Conservation (phyloP, 2,329 filamentous ascomycete genomes). For the Cercospora sesami region DNA sequence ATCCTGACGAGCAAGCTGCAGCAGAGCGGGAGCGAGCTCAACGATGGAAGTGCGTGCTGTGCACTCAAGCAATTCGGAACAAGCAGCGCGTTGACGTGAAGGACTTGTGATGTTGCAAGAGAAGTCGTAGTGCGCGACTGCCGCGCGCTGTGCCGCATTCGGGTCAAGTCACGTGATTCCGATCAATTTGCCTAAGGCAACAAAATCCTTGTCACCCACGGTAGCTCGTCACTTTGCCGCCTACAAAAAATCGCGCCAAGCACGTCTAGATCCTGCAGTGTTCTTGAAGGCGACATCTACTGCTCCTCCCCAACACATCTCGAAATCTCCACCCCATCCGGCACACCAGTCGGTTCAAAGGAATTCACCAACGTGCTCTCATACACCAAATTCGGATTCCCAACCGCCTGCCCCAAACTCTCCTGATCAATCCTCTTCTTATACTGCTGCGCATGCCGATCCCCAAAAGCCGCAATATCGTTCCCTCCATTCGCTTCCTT, state of each 20-base stretch:
- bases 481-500: conserved; percentile 28
- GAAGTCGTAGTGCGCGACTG: too few relatives aligned
- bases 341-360: conserved; percentile 67
- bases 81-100: too few relatives aligned
- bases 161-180: too few relatives aligned
- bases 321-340: conserved; percentile 68
- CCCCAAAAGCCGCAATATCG: conserved; percentile 44
- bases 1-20: too few relatives aligned
- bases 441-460: conserved; percentile 52
- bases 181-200: too few relatives aligned
- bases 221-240: too few relatives aligned
- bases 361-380: conserved; percentile 64
- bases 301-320: conserved; percentile 51
- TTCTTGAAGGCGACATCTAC: not conserved
- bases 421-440: conserved; percentile 50
- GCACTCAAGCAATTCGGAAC: too few relatives aligned
- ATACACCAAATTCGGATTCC: conserved; percentile 67
- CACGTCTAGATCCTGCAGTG: not conserved
- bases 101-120: too few relatives aligned
- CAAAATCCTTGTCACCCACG: too few relatives aligned
- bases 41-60: too few relatives aligned
- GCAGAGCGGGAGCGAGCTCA: too few relatives aligned
- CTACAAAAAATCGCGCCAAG: not conserved
- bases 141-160: too few relatives aligned
- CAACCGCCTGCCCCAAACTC: conserved; percentile 46